These are phyloP conservation scores for Phialophora verrucosa DNA, from an alignment of 2,329 filamentous ascomycete species.

Conservation along the genomic window DNA sequence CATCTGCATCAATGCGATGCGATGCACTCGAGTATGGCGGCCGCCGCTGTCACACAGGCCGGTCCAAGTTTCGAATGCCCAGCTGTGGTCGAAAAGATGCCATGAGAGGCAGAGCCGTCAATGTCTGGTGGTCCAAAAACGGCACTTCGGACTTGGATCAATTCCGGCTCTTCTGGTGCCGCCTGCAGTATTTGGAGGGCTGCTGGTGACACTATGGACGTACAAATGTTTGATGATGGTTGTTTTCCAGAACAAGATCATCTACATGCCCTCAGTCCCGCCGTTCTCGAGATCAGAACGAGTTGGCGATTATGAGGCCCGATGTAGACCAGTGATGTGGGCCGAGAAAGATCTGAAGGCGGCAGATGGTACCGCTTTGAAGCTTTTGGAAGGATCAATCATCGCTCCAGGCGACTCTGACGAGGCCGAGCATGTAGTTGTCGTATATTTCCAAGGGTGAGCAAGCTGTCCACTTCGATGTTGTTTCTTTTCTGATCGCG, in stretches of 20 bases:
- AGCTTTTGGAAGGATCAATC: conserved; percentile 59
- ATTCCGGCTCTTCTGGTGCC: conserved; percentile 62
- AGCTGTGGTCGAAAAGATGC: background rate
- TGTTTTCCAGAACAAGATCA: conserved; percentile 78
- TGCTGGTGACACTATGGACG: conserved; percentile 68
- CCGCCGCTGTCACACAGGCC: background rate
- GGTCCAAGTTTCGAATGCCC: background rate
- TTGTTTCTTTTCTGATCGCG: conserved; percentile 7
- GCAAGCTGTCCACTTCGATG: conserved; percentile 30
- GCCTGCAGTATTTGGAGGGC: conserved; percentile 68
- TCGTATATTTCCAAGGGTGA: conserved; percentile 59
- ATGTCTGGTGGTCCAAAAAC: conserved; percentile 6
- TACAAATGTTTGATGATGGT: conserved; percentile 75
- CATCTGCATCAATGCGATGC: conserved; percentile 18
- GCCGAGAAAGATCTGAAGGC: conserved; percentile 65
- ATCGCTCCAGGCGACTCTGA: background rate
- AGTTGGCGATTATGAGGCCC: conserved; percentile 66
- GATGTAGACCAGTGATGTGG: conserved; percentile 70
- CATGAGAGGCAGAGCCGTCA: background rate
- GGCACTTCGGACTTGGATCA: conserved; percentile 34
- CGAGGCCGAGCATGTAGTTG: conserved; percentile 43
- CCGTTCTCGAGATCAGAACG: conserved; percentile 72
- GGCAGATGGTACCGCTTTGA: conserved; percentile 69
- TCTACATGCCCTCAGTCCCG: conserved; percentile 78
- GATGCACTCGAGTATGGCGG: conserved; percentile 9